Conservation (phyloP, 176 grass and related monocot species). For the barley (Hordeum vulgare) region MorexV3_pseudomolecules_assembly NC_058520.1:448772030-448772529, state of each 20-base stretch:
- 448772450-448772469: slow-evolving; percentile 40
- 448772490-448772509: slow-evolving; percentile 41
- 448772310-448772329: slow-evolving; percentile 46
- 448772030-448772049: not conserved
- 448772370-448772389: not conserved
- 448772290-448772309: slow-evolving; percentile 22
- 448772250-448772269: slow-evolving; percentile 44
- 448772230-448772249: slow-evolving; percentile 40
- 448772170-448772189: slow-evolving; percentile 41
- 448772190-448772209: slow-evolving; percentile 44
- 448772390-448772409: slow-evolving; percentile 28
- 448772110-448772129: slow-evolving; percentile 39
- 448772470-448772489: slow-evolving; percentile 46
- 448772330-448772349: slow-evolving; percentile 35
- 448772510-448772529: slow-evolving; percentile 51
- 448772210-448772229: slow-evolving; percentile 38
- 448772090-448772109: slow-evolving; percentile 50
- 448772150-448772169: slow-evolving; percentile 36
- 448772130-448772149: slow-evolving; percentile 55
- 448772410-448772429: slow-evolving; percentile 49
- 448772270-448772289: slow-evolving; percentile 65
- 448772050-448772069: slow-evolving; percentile 6
- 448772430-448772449: slow-evolving; percentile 47
- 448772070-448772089: slow-evolving; percentile 56
- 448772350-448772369: not conserved